Conservation (phyloP, 345 rosid genomes). For the Melaleuca quinquenervia region DNA sequence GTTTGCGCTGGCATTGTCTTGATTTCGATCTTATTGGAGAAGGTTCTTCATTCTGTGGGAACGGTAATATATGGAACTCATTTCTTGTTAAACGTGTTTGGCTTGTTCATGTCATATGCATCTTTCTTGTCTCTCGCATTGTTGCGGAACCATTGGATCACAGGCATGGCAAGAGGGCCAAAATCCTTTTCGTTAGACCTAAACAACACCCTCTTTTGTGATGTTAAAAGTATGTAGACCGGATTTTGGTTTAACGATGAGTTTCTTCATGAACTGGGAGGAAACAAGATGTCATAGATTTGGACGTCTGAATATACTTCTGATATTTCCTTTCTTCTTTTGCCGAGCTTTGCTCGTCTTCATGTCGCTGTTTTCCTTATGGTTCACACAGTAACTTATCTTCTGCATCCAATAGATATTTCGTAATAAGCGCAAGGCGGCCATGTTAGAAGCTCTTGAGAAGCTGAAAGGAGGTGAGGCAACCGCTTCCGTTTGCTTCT, state of each 20-base stretch:
- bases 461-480: conserved; percentile 67
- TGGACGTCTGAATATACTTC: background rate
- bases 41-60: conserved; percentile 46
- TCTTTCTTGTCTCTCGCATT: background rate
- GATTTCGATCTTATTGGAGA: conserved; percentile 64
- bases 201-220: background rate
- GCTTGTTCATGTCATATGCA: background rate
- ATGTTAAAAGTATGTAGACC: background rate
- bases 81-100: background rate
- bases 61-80: conserved; percentile 16
- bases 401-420: background rate
- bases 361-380: background rate
- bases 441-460: conserved; percentile 74
- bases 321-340: background rate
- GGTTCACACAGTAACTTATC: background rate
- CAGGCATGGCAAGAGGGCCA: background rate
- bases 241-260: background rate
- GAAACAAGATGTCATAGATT: background rate
- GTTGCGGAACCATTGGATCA: background rate
- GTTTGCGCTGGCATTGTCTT: conserved; percentile 59
- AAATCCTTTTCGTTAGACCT: background rate
- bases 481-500: background rate
- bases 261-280: background rate
- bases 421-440: conserved; percentile 35
- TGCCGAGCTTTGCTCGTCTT: background rate